These are phyloP conservation scores for Thalassia testudinum DNA, from an alignment of 116 monocot genomes.

Conservation along the genomic window DNA sequence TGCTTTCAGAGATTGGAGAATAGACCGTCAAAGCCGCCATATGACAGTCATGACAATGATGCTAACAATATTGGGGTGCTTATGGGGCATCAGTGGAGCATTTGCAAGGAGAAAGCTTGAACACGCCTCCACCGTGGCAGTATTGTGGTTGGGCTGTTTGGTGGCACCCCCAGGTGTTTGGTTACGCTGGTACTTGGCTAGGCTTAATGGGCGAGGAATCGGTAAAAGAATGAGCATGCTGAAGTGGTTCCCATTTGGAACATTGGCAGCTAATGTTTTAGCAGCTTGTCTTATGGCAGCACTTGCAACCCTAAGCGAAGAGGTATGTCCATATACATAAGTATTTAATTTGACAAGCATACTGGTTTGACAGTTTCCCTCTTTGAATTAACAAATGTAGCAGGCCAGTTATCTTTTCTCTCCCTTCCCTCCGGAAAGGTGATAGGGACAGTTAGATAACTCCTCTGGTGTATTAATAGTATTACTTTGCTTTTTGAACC, in stretches of 20 bases:
- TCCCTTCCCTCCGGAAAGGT: too few species aligned
- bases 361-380: too few species aligned
- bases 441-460: too few species aligned
- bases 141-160: conserved; percentile 76
- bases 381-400: too few species aligned
- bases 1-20: conserved; percentile 17
- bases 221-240: conserved; percentile 35
- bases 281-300: conserved; percentile 65
- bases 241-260: conserved; percentile 79
- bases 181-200: conserved; percentile 73
- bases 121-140: conserved; percentile 14
- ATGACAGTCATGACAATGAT: conserved; percentile 13
- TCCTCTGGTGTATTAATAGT: too few species aligned
- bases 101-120: conserved; percentile 20
- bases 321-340: conserved; percentile 16
- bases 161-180: conserved; percentile 74
- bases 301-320: conserved; percentile 45
- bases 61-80: conserved; percentile 13
- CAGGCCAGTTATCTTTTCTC: too few species aligned
- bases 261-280: conserved; percentile 58
- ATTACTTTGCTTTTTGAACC: too few species aligned
- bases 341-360: too few species aligned
- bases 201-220: conserved; percentile 66
- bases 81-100: conserved; percentile 45
- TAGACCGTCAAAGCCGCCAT: conserved; percentile 23